phyloP scores from a whole-genome alignment of 441 rosid genomes.

The Populus tomentosa region DNA sequence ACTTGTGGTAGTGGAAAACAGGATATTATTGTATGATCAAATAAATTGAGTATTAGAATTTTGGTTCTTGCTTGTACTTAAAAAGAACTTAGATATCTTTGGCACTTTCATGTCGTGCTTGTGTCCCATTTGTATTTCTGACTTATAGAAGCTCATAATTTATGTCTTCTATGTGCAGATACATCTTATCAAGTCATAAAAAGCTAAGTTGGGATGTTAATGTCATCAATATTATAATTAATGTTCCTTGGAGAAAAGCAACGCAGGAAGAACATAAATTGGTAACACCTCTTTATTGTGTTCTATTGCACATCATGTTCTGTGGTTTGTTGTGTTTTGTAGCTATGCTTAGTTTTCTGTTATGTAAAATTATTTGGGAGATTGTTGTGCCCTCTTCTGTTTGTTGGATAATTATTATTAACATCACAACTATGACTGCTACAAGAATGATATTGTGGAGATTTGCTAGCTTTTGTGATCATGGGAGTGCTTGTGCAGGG shows the following conservation, averaged over 20 bases:
- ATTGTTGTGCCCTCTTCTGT: neutral
- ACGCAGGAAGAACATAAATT: constrained; percentile 47
- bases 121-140: neutral
- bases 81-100: constrained; percentile 1
- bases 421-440: neutral
- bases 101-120: neutral
- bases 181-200: constrained; percentile 53
- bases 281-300: constrained; percentile 44
- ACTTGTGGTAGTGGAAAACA: neutral
- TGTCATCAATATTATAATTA: constrained; percentile 41
- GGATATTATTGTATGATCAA: neutral
- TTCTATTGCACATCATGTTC: constrained; percentile 4
- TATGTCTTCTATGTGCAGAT: constrained; percentile 46
- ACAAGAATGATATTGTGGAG: neutral
- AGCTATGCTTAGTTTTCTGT: neutral
- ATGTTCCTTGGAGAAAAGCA: constrained; percentile 49
- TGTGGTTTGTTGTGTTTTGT: neutral
- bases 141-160: neutral
- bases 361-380: neutral
- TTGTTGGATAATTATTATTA: neutral
- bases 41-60: too few relatives aligned
- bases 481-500: neutral
- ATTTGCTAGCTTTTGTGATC: neutral
- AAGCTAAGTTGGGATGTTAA: constrained; percentile 65
- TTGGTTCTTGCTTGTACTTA: neutral